Base-by-base conservation (phyloP, 352 stramenopile genomes). In the Globisporangium cylindrosporum region DNA sequence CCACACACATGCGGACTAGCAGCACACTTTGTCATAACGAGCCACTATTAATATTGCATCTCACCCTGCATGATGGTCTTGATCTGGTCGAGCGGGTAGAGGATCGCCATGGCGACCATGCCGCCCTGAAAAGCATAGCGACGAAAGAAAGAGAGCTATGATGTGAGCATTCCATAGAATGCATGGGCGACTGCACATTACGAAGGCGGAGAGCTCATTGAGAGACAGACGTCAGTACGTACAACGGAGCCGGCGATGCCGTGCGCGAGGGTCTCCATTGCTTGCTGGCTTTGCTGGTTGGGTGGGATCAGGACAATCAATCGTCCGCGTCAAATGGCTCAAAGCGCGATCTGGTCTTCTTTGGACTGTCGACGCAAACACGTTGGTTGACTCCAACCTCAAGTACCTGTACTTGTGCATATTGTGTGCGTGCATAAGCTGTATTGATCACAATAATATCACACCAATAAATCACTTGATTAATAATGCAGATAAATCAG, bases 1-100 rank as follows among this genome's bases (percentile, higher is more conserved):
- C 38, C 36, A 41, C 22, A 20, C 5, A 18, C 7, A 48, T 2
- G 18, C 20, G 25, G 48, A 15, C 12, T 8, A n/a, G 7, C 32
- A 32, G 38, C 38, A 48, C 12, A n/a, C 6, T 48, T 20, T 48
- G 48, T n/a, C 25, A 6, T 55, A 27, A n/a, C 6, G 48, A 27
- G 46, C 18, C 43, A 29, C 24, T 43, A 51, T 25, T n/a, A 43
- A 2, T 43, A 15, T 10, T 25, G 22, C 59, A 22, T 15, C n/a
- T n/a, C n/a, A 78, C 89, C 87, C 79, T 95, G 88, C 73, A 94
- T 88, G 69, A 94, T 88, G 51, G 84, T 90, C 70, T 92, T 89
- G 69, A 95, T 90, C 77, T 95, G 86, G 76, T 95, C 88, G 54
- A 95, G 81, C 61, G 88, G 88, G 58, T 95, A 95, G 61, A 94